Base-by-base conservation (phyloP, 2,329 filamentous ascomycete species). In the Ophiostoma piceae region DNA sequence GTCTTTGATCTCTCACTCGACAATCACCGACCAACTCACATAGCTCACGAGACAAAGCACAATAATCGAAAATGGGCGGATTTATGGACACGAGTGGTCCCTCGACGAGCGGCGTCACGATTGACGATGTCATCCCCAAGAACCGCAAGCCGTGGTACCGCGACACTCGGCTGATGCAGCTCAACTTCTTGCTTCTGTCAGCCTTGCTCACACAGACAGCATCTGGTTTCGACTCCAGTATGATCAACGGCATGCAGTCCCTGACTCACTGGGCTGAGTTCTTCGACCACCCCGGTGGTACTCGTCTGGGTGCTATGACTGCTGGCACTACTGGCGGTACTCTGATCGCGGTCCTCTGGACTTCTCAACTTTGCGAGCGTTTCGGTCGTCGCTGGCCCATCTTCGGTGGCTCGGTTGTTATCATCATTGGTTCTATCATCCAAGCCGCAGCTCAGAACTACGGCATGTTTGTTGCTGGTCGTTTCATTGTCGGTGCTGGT, bases 361-460 rank as follows among this genome's bases (percentile, higher is more conserved):
- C 67, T 7, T 62, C 70, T 7, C 66, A 66, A 51, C 29, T 73
- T 26, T 60, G 88, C 72, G 87, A 93, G 76, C 81, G 77, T 70
- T 78, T 92, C 1, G 91, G 92, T 62, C 85, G 92, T 74, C 87
- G 89, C 77, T 81, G 81, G 77, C 93, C 91, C 2, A 94, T 94
- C 74, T 78, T 90, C 66, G 79, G 90, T 37, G 92, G 91, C n/a
- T 85, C 87, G 62, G 2, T 90, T 2, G 79, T 94, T 71, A 94
- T 94, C 79, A 83, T 87, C 67, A 79, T 94, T 2, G 92, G 92
- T 32, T 91, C 91, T 68, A 83, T 81, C 62, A 81, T 95, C 6
- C 92, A 94, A 76, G 92, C 91, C 1, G 91, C 84, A 1, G 91
- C 91, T 0, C 76, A 80, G 64, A 79, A 76, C 12, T 78, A 85